Evolutionary conservation across 1,284 basidiomycete genomes (phyloP).

Genomic region (Trametes sp.): DNA sequence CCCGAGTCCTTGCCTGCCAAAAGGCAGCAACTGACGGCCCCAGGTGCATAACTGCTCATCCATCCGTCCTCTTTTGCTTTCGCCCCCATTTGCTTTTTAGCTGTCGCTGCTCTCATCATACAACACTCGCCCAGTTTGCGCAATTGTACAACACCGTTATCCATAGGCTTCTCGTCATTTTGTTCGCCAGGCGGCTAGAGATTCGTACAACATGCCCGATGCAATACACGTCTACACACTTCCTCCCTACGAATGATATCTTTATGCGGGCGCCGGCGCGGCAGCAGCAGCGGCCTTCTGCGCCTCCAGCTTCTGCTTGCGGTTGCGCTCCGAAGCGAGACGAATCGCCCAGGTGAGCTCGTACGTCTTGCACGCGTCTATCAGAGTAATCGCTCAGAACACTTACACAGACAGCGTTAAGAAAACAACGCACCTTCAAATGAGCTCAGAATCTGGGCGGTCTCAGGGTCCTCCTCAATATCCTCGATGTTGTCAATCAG

Average conservation of each 20-base stretch:
- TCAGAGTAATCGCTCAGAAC: constrained; percentile 27
- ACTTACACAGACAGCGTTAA: background rate
- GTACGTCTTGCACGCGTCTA: constrained; percentile 89
- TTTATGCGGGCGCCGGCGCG: constrained; percentile 12
- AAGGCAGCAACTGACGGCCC: constrained; percentile 8
- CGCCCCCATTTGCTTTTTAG: background rate
- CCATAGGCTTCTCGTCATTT: background rate
- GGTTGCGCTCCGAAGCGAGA: constrained; percentile 67
- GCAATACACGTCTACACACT: constrained; percentile 9
- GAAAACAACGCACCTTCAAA: constrained; percentile 68
- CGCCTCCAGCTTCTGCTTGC: constrained; percentile 35
- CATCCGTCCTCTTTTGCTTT: too few relatives aligned
- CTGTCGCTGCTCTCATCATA: background rate
- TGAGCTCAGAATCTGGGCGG: constrained; percentile 72
- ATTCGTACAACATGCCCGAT: constrained; percentile 19
- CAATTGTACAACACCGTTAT: constrained; percentile 11
- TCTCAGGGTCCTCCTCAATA: constrained; percentile 75
- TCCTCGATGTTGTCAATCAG: constrained; percentile 86
- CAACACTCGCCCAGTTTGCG: background rate
- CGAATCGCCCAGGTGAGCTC: constrained; percentile 91
- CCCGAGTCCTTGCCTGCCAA: constrained; percentile 16
- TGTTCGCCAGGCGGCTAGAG: background rate
- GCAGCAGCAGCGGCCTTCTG: constrained; percentile 15
- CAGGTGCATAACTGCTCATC: background rate
- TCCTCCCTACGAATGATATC: background rate